phyloP scores from a whole-genome alignment of 2,329 filamentous ascomycete genomes.

The Mycogone perniciosa region DNA sequence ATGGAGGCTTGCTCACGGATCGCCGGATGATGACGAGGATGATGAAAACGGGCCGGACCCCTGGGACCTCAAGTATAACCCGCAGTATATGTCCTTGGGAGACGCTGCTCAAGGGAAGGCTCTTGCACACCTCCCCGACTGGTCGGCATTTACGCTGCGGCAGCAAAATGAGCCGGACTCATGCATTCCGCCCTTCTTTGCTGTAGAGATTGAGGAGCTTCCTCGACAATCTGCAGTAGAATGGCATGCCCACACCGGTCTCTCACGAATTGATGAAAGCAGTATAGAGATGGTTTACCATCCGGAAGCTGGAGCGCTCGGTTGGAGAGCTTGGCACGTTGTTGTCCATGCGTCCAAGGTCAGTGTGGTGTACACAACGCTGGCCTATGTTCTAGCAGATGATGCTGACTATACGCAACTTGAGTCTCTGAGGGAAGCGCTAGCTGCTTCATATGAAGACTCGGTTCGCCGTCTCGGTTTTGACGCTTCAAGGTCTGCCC shows the following conservation, averaged over 20 bases:
- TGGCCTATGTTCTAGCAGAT: slow-evolving; percentile 16
- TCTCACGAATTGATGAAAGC: slow-evolving; percentile 31
- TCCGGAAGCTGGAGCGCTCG: slow-evolving; percentile 12
- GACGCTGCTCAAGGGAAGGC: slow-evolving; percentile 19
- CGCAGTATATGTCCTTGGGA: slow-evolving; percentile 39
- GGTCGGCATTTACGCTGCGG: slow-evolving; percentile 35
- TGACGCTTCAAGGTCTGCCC: slow-evolving; percentile 1
- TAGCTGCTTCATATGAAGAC: slow-evolving; percentile 18
- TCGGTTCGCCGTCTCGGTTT: slow-evolving; percentile 20
- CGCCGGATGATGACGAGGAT: slow-evolving; percentile 39
- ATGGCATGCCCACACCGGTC: slow-evolving; percentile 69
- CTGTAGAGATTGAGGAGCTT: slow-evolving; percentile 68
- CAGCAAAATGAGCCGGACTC: slow-evolving; percentile 30
- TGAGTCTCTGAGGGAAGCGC: slow-evolving; percentile 12
- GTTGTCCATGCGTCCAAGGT: slow-evolving; percentile 18
- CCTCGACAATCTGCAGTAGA: slow-evolving; percentile 71
- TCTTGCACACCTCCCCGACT: slow-evolving; percentile 42
- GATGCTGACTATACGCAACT: neutral
- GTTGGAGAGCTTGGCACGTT: slow-evolving; percentile 27
- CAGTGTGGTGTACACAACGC: slow-evolving; percentile 25
- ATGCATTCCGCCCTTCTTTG: slow-evolving; percentile 60
- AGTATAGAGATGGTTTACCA: slow-evolving; percentile 21
- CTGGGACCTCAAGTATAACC: slow-evolving; percentile 61
- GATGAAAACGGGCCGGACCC: slow-evolving; percentile 52
- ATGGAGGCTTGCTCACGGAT: slow-evolving; percentile 43